Evolutionary conservation across 768 basidiomycete genomes (phyloP).

Genomic region (Paxillus rubicundulus): DNA sequence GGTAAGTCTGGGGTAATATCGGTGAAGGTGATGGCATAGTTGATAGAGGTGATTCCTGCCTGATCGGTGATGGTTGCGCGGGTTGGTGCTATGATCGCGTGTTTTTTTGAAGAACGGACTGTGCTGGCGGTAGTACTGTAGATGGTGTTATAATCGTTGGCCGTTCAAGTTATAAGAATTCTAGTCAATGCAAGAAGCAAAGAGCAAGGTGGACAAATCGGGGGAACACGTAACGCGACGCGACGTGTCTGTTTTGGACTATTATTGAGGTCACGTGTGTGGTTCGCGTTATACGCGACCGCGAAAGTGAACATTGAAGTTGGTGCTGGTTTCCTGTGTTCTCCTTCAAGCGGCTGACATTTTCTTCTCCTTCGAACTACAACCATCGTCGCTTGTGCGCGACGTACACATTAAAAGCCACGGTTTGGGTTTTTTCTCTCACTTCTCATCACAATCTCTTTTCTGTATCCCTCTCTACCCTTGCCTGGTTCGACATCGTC

Average conservation of each 20-base stretch:
- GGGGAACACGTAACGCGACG: slow-evolving; percentile 15
- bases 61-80: background rate
- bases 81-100: background rate
- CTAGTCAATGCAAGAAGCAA: too few relatives aligned
- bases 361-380: slow-evolving; percentile 20
- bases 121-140: too few relatives aligned
- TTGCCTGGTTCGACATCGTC: slow-evolving; percentile 11
- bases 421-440: slow-evolving; percentile 30
- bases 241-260: slow-evolving; percentile 37
- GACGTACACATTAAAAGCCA: slow-evolving; percentile 23
- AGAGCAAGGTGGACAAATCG: background rate
- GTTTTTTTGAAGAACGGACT: background rate
- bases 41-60: background rate
- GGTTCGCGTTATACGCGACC: slow-evolving; percentile 38
- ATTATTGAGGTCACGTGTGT: slow-evolving; percentile 39
- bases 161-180: too few relatives aligned
- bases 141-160: too few relatives aligned
- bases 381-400: slow-evolving; percentile 21
- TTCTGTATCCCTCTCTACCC: slow-evolving; percentile 16
- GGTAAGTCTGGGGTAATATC: background rate
- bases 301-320: slow-evolving; percentile 22
- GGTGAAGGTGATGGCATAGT: background rate
- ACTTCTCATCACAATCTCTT: slow-evolving; percentile 33
- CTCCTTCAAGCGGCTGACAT: slow-evolving; percentile 36
- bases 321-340: slow-evolving; percentile 20